Conservation (phyloP, 2,329 filamentous ascomycete genomes). For the Pseudocercospora fijiensis region DNA sequence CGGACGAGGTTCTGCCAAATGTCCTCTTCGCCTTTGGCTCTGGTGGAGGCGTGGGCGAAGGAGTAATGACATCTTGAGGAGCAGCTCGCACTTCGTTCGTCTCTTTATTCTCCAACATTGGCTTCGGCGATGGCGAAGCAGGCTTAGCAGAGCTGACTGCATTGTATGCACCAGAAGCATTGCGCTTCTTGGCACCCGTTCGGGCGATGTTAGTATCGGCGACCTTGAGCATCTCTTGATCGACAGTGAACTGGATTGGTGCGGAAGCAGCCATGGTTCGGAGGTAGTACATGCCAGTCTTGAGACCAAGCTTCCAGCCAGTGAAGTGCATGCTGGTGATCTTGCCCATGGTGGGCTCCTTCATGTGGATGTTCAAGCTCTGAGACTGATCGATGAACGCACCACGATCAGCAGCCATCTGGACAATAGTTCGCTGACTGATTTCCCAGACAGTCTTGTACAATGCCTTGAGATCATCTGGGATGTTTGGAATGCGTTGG, state of each 20-base stretch:
- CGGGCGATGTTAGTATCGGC: conserved; percentile 76
- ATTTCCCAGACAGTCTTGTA: conserved; percentile 99
- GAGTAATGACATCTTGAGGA: conserved; percentile 66
- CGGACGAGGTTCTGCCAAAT: conserved; percentile 38
- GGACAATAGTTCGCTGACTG: conserved; percentile 88
- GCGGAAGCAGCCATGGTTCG: conserved; percentile 95
- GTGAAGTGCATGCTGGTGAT: conserved; percentile 99
- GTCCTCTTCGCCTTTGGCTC: conserved; percentile 48
- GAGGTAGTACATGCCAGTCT: conserved; percentile 99
- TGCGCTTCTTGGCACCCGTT: conserved; percentile 68
- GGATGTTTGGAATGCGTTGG: conserved; percentile 95
- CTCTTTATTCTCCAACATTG: conserved; percentile 63
- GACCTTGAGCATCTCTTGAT: conserved; percentile 90
- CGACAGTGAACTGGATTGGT: conserved; percentile 98
- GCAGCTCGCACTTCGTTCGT: conserved; percentile 43
- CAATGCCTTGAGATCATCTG: conserved; percentile 88
- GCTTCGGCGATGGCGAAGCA: conserved; percentile 66
- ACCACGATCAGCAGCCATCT: conserved; percentile 97
- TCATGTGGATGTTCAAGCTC: conserved; percentile 99
- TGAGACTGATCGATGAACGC: conserved; percentile 99
- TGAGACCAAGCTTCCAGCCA: conserved; percentile 97
- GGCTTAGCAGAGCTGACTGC: conserved; percentile 52
- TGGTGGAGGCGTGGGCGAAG: conserved; percentile 65
- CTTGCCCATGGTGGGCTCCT: conserved; percentile 99
- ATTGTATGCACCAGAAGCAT: conserved; percentile 46